Base-by-base conservation (phyloP, 2,329 filamentous ascomycete genomes). In the Lasiodiplodia gonubiensis region DNA sequence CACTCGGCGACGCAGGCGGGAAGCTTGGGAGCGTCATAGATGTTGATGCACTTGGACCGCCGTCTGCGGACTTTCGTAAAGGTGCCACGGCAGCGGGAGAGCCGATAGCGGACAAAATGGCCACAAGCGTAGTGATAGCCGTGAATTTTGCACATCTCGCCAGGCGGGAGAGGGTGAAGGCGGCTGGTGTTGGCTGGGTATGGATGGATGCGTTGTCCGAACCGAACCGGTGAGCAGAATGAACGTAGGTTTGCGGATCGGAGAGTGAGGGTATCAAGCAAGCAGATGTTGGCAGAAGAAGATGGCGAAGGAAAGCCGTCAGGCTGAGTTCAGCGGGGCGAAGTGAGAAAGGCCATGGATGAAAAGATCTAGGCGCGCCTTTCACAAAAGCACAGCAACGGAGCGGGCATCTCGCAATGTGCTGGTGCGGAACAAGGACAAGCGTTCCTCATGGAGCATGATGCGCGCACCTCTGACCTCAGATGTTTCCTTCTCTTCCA, bases 61-160 rank as follows among this genome's bases (percentile, higher is more conserved):
- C 51, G 37, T 10, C 52, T 27, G 25, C 52, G 64, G 8, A 23
- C n/a, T 48, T 74, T 75, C 35, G 72, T 73, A 42, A 74, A 77
- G 2, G 72, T 77, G 14, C 77, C 79, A 12, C 70, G 64, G 68
- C 80, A 81, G 23, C 70, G 71, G 2, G 77, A 80, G 11, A 73
- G 71, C 21, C 72, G 71, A 35, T 76, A 70, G 23, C 66, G 64
- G 64, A 74, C 51, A 10, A 68, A 68, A 69, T 80, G 79, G 0
- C 70, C 68, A 70, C 80, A 81, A 10, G 68, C 66, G 65, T 78
- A 80, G 5, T 52, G 67, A 53, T 77, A 74, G 11, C 69, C 70
- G 14, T 76, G 69, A 30, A 75, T 71, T 52, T 79, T 80, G 74
- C 80, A 81, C 80, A 81, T 81, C 18, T 12, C 37, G 27, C 3